Base-by-base conservation (phyloP, 345 rosid genomes). In the Aegle marmelos region DNA sequence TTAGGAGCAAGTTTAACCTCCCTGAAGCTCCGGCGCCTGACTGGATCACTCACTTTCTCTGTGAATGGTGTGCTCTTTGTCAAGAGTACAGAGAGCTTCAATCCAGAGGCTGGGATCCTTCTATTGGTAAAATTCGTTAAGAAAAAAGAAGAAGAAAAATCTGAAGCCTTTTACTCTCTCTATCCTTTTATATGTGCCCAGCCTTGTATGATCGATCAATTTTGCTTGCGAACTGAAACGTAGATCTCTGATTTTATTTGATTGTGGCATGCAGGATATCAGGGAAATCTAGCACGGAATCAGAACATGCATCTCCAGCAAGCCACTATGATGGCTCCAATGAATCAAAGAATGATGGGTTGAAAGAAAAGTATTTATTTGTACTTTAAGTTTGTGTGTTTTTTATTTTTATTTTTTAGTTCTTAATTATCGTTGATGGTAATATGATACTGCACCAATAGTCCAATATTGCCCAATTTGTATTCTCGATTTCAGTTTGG, bases 71-170 rank as follows among this genome's bases (percentile, higher is more conserved):
- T 75, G 94, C 97, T 67, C 92, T 93, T 76, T 91, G 97, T 66
- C 97, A 91, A 79, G 93, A 89, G 33, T 88, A 91, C 72, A 83
- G 93, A 57, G 95, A 92, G 84, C 97, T 92, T 37, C 80, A 87
- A 24, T 79, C 3, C 48, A 87, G 95, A 82, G 94, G 95, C 67
- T 68, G 81, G 64, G 94, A 93, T 70, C 97, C 92, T 25, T 33
- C 95, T 58, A 65, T 91, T 41, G 94, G 97, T 89, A 17, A 14
- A 25, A 9, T 5, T 27, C 19, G 2, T 60, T 25, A 1, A 27
- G 57, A 53, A 17, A 14, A 53, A 53, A 2, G 2, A 39, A 39
- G 21, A 17, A 17, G 19, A 53, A 53, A 17, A 53, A 9, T 17
- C 57, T 16, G 57, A 53, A 4, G 57, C 57, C 7, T 53, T 53